Conservation (phyloP, 2,329 filamentous ascomycete genomes). For the Raffaelea arxii region DNA sequence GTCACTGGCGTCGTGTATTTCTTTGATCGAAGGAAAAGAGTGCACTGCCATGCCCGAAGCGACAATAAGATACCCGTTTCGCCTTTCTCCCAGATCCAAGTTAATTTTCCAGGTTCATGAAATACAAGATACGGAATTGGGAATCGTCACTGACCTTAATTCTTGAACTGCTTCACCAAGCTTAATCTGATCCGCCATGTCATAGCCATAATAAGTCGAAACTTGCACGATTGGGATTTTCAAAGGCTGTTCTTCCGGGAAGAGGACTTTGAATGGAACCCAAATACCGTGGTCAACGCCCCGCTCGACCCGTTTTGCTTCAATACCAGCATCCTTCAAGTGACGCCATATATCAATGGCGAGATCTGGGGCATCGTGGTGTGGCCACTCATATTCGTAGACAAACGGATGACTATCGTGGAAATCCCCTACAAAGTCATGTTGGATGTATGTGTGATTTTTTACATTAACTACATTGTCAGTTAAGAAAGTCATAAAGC, state of each 20-base stretch:
- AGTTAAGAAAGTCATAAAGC: not conserved
- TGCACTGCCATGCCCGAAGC: constrained; percentile 5
- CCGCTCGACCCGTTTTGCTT: constrained; percentile 4
- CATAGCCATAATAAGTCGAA: constrained; percentile 4
- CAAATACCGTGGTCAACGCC: constrained; percentile 8
- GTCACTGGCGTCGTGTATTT: constrained; percentile 1
- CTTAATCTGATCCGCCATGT: constrained; percentile 1
- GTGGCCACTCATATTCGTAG: constrained; percentile 5
- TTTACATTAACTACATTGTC: constrained; percentile 3
- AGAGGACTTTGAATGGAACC: constrained; percentile 8
- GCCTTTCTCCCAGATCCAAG: too few species aligned
- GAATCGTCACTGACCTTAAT: not conserved
- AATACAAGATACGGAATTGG: too few species aligned
- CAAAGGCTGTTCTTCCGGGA: not conserved
- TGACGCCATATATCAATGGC: constrained; percentile 6
- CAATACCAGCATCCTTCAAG: not conserved
- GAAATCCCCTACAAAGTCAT: constrained; percentile 9
- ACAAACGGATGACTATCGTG: constrained; percentile 4
- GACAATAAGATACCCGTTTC: constrained; percentile 1
- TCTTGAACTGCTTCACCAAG: not conserved
- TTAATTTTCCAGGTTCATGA: too few species aligned
- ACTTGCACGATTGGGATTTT: constrained; percentile 3
- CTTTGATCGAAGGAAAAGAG: constrained; percentile 4
- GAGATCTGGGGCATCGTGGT: constrained; percentile 4
- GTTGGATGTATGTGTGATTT: not conserved